Base-by-base conservation (phyloP, 2,329 filamentous ascomycete species). In the Botryotinia narcissicola region DNA sequence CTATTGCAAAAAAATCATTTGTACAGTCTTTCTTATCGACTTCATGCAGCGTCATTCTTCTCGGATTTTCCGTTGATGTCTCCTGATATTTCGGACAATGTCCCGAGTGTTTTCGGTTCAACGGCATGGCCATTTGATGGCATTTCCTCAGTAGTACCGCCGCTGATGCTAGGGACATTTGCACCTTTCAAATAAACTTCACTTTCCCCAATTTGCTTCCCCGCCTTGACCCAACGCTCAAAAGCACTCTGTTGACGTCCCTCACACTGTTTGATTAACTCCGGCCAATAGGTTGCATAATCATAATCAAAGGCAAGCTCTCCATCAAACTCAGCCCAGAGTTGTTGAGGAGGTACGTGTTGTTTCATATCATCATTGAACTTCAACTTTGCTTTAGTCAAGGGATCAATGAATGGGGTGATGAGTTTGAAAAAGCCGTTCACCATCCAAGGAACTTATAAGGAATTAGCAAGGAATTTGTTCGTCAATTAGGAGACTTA, bases 351-450 rank as follows among this genome's bases (percentile, higher is more conserved):
- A 8, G 94, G 94, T 32, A 99, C 92, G 81, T 94, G 94, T 77
- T 92, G 86, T 78, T 87, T 87, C 85, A 97, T 91, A 81, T 97
- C 92, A 82, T 97, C 94, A 85, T 98, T 98, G 87, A 97, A 98
- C 85, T 96, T 97, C 85, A 99, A 91, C 86, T 99, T 99, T 80
- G 96, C 91, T 74, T 93, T 90, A 16, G 96, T 99, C 79, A 95
- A 85, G 12, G 96, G 96, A 83, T 99, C 96, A 84, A 99, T 97
- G 84, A 99, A 98, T 57, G 95, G 94, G 7, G 90, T 94, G 83
- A 99, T 95, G 79, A 98, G 85, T 84, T 97, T 98, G 87, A 98
- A 97, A 87, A 99, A 99, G 69, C 93, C 93, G 82, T 89, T 91
- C 75, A 98, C 93, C 76, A 97, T 88, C 90, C 93, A 98, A 0